Conservation (phyloP, 2,329 filamentous ascomycete species). For the Akanthomyces uredinophilus region DNA sequence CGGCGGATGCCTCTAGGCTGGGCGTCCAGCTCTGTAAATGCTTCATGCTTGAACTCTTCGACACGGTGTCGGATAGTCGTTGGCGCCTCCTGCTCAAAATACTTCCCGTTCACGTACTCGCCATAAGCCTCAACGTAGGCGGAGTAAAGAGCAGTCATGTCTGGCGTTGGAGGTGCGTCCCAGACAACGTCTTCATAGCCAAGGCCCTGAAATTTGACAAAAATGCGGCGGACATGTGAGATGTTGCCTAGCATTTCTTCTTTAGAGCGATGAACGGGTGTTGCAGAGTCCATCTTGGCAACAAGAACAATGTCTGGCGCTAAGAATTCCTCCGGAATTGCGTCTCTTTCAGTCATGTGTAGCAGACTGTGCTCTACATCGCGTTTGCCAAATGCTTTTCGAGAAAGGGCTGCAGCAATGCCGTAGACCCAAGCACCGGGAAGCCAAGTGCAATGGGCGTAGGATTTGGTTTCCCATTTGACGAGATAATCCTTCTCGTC, state of each 20-base stretch:
- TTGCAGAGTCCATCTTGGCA: constrained; percentile 50
- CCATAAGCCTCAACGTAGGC: constrained; percentile 81
- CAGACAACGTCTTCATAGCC: constrained; percentile 87
- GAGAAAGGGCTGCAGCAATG: constrained; percentile 56
- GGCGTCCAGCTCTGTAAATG: constrained; percentile 63
- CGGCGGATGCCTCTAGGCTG: constrained; percentile 72
- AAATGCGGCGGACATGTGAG: constrained; percentile 64
- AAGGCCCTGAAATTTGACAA: constrained; percentile 90
- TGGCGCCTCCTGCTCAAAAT: constrained; percentile 55
- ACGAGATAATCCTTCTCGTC: constrained; percentile 88
- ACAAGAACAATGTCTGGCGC: constrained; percentile 85
- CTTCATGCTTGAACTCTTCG: constrained; percentile 56
- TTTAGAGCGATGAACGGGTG: constrained; percentile 52
- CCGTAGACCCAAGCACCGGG: constrained; percentile 86
- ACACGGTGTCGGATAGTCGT: constrained; percentile 62
- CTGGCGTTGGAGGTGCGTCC: constrained; percentile 70
- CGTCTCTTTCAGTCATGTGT: constrained; percentile 67
- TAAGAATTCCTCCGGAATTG: constrained; percentile 81
- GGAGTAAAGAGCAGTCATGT: constrained; percentile 62
- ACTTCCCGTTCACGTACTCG: constrained; percentile 76
- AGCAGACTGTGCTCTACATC: constrained; percentile 52
- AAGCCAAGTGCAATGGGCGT: constrained; percentile 81
- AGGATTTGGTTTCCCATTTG: constrained; percentile 79
- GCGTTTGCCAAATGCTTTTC: constrained; percentile 70
- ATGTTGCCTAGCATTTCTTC: constrained; percentile 68